A percentile compares a stretch with the other conserved stretches of the same genome.
Conservation (phyloP, 306 rosid species). For the Notholithocarpus densiflorus region DNA sequence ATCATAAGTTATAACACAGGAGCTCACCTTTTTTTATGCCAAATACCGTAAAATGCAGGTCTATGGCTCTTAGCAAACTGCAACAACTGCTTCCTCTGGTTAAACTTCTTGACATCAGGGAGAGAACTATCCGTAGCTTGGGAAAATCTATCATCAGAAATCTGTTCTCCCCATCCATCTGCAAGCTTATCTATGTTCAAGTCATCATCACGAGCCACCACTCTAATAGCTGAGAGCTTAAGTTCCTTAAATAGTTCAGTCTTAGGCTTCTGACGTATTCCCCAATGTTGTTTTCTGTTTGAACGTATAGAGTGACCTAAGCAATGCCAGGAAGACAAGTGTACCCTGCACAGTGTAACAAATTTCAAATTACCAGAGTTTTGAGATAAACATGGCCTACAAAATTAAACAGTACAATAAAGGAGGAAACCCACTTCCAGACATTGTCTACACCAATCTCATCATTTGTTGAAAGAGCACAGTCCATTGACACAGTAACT, state of each 20-base stretch:
- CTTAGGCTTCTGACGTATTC: slow-evolving; percentile 71
- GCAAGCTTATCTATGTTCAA: slow-evolving; percentile 45
- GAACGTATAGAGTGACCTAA: slow-evolving; percentile 52
- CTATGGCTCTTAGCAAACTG: slow-evolving; percentile 87
- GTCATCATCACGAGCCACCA: slow-evolving; percentile 46
- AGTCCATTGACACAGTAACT: slow-evolving; percentile 70
- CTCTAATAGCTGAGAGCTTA: slow-evolving; percentile 62
- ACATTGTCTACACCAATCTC: slow-evolving; percentile 43
- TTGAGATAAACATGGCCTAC: not conserved
- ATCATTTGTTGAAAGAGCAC: slow-evolving; percentile 44
- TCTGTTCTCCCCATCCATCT: slow-evolving; percentile 49
- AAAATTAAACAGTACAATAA: slow-evolving; percentile 7
- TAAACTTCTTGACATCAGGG: slow-evolving; percentile 35
- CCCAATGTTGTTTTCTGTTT: slow-evolving; percentile 72
- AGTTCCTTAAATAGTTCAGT: slow-evolving; percentile 59
- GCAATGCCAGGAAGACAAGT: slow-evolving; percentile 60
- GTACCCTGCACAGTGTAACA: slow-evolving; percentile 49
- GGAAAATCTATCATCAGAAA: slow-evolving; percentile 36
- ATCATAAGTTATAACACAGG: slow-evolving; percentile 7
- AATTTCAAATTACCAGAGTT: slow-evolving; percentile 2
- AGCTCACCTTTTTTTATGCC: slow-evolving; percentile 73
- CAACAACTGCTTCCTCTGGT: slow-evolving; percentile 56
- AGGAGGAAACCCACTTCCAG: slow-evolving; percentile 47
- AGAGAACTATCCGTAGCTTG: slow-evolving; percentile 37
- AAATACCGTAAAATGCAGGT: slow-evolving; percentile 89